These are phyloP conservation scores for Saccharomycopsis babjevae DNA, from an alignment of 805 yeast species.

Conservation along the genomic window DNA sequence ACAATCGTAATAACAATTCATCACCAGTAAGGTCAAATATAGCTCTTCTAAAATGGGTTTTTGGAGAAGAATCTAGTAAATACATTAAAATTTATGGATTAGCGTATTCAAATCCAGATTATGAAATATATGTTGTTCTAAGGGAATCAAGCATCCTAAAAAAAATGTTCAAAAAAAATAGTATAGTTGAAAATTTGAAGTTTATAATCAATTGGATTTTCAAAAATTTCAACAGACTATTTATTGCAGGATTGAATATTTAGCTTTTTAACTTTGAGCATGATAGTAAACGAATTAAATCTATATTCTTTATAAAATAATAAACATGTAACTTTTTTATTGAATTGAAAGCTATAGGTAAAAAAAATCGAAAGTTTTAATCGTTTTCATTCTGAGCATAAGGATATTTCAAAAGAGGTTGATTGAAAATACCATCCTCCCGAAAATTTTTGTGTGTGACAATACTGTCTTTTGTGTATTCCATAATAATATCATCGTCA, in stretches of 20 bases:
- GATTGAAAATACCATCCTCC: background rate
- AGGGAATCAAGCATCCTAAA: constrained; percentile 3
- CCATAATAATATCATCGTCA: background rate
- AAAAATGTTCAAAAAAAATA: constrained; percentile 1
- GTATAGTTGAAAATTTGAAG: constrained; percentile 13
- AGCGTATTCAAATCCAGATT: constrained; percentile 13
- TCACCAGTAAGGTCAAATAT: background rate
- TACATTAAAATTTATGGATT: constrained; percentile 12
- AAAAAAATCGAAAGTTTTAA: background rate
- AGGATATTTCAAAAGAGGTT: background rate
- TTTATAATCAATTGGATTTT: constrained; percentile 18
- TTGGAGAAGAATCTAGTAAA: background rate
- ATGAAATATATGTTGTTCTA: constrained; percentile 12
- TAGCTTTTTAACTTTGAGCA: too few relatives aligned
- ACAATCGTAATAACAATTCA: background rate
- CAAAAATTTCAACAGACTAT: constrained; percentile 16
- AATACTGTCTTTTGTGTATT: background rate
- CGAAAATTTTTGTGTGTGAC: background rate
- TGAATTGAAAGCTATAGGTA: background rate
- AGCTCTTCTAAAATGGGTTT: background rate
- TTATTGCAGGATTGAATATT: constrained; percentile 10
- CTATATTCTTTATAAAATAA: background rate
- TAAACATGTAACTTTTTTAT: background rate
- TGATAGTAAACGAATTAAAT: background rate
- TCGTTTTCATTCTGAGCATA: background rate